Conservation (phyloP, 2,329 filamentous ascomycete species). For the Metarhizium brunneum region DNA sequence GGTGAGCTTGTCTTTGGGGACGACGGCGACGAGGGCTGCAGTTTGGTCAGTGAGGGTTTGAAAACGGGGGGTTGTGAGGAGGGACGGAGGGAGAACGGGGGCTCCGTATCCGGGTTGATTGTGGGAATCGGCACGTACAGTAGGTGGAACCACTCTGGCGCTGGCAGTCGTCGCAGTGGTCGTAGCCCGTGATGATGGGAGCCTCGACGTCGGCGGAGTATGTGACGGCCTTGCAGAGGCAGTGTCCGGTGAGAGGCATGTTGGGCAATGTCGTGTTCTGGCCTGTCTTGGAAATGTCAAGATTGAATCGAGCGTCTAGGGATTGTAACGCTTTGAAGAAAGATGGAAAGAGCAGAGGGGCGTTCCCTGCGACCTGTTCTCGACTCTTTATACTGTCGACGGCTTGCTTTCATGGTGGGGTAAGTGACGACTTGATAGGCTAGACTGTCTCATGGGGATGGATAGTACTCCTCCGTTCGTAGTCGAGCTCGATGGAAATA, state of each 20-base stretch:
- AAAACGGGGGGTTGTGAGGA: not conserved
- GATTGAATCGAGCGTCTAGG: not conserved
- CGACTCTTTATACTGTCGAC: constrained; percentile 1
- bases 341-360: not conserved
- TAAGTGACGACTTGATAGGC: constrained; percentile 8
- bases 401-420: constrained; percentile 13
- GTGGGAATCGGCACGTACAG: constrained; percentile 34
- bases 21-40: constrained; percentile 56
- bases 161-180: constrained; percentile 67
- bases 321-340: not conserved
- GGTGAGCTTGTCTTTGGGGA: constrained; percentile 56
- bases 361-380: constrained; percentile 3
- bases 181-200: constrained; percentile 51
- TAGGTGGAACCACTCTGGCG: constrained; percentile 61
- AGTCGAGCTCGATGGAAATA: not conserved
- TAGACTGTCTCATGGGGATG: not conserved
- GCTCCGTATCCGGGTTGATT: not conserved
- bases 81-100: not conserved
- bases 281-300: not conserved
- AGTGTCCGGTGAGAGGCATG: constrained; percentile 61
- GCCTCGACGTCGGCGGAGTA: constrained; percentile 50
- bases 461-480: not conserved
- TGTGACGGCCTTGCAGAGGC: constrained; percentile 62
- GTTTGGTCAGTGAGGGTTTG: not conserved
- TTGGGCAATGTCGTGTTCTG: too few species aligned